phyloP scores from a whole-genome alignment of 805 yeast genomes.

The Candida oleophila region DNA sequence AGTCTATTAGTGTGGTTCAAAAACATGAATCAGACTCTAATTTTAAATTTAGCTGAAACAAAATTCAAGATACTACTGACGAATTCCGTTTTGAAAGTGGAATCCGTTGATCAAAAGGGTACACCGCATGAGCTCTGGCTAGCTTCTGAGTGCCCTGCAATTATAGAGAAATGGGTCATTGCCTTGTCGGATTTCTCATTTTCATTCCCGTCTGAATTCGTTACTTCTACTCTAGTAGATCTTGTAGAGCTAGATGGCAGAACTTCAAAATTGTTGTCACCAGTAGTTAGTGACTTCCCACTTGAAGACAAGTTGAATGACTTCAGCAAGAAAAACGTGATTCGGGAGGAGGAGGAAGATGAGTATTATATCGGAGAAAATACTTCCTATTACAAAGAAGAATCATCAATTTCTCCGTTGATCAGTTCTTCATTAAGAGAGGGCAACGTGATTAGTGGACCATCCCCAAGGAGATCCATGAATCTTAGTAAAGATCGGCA shows the following conservation, averaged over 20 bases:
- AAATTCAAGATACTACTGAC: constrained; percentile 13
- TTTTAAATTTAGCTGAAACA: constrained; percentile 11
- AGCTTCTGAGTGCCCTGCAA: constrained; percentile 26
- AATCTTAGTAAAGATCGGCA: no score
- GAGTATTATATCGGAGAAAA: not conserved
- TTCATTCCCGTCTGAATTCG: constrained; percentile 31
- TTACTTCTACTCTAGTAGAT: constrained; percentile 32
- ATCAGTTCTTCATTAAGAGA: no score
- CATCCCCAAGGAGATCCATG: no score
- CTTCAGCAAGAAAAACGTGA: not conserved
- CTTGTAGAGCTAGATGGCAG: not conserved
- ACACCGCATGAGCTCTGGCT: constrained; percentile 17
- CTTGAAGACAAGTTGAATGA: not conserved
- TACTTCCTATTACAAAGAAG: not conserved
- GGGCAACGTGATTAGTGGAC: no score
- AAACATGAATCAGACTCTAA: constrained; percentile 8
- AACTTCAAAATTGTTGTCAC: constrained; percentile 5
- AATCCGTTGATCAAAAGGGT: constrained; percentile 6
- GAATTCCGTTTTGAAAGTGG: constrained; percentile 22
- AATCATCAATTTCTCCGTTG: no score
- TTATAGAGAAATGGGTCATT: constrained; percentile 45
- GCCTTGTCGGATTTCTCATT: constrained; percentile 34
- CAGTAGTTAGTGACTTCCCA: not conserved
- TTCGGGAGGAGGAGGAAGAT: not conserved
- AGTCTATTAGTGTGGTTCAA: constrained; percentile 26